Evolutionary conservation across 1,284 basidiomycete genomes (phyloP), one percentile per base, ranked within the genome.

Genomic region (Ceratobasidium sp.): DNA sequence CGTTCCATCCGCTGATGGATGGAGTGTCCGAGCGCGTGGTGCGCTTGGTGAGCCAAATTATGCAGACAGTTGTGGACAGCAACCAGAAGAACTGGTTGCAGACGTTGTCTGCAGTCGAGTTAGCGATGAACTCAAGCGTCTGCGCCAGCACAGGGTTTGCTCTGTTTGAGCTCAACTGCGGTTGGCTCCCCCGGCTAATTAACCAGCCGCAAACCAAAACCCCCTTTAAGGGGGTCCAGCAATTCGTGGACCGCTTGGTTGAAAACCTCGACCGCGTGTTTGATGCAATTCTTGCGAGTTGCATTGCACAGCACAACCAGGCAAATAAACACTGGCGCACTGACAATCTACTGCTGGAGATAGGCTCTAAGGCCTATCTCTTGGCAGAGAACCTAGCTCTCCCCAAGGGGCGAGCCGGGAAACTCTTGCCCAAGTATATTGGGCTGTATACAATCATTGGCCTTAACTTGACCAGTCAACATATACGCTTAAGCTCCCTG

Each of bases 1-100:
- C 86, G 0, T 89, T 85, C 69, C 88, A 89, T 75, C 88, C 88
- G 0, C 82, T 89, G 77, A 86, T 85, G 0, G 87, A 89, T 79
- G 87, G 87, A 0, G 79, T 83, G 0, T 87, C 86, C 0, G 78
- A 80, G 46, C 81, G 84, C 0, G 85, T 85, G 0, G 88, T 87
- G 76, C 78, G 83, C 1, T 87, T 85, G 0, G 79, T 88, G 0
- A 84, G 81, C 1, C 86, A 87, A 60, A 87, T 87, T 84, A 68
- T 88, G 3, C 69, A 86, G 0, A 82, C 84, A 53, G 85, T 83
- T 39, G 81, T 88, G 0, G 26, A 33, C 0, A 73, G 80, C 0
- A 82, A 84, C 15, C 87, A 88, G 77, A 83, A 79, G 33, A 85
- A 88, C 77, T 88, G 87, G 87, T 86, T 84, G 0, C 1, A 53